Base-by-base conservation (phyloP, 2,329 filamentous ascomycete species). In the Colletotrichum trifolii region DNA sequence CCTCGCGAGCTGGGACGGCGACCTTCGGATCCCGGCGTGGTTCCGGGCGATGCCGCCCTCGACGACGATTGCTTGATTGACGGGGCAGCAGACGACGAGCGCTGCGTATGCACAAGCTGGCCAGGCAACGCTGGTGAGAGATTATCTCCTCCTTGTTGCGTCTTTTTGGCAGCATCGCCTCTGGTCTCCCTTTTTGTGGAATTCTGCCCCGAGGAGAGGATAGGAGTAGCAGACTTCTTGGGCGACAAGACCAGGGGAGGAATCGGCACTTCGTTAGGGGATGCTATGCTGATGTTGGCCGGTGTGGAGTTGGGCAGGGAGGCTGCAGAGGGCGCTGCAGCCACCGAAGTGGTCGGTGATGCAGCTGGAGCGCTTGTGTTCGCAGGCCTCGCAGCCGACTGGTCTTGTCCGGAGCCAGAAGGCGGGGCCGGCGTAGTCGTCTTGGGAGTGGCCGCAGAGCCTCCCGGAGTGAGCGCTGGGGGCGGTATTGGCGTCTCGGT, bases 1-100 rank as follows among this genome's bases (percentile, higher is more conserved):
- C 84, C 84, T 73, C 84, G 79, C 47, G 85, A 87, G 38, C 76
- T 73, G 2, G 85, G 84, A 39, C 84, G 82, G 39, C 83, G 82
- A 43, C 68, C 66, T 58, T 85, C 83, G 15, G 75, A 75, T 25
- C 71, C 76, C 13, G 79, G 76, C 7, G 78, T 77, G 25, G 81
- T 70, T 34, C 72, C 69, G 8, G 78, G 77, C 2, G 77, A 80
- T 4, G 73, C 73, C 4, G 72, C 73, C 2, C 77, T 73, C 2
- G 78, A 80, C 0, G 73, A 68, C 1, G 74, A 73, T 58, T 73
- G 75, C 50, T 72, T 74, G 47, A 68, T 69, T 40, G 70, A 60
- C 53, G 67, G 64, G 45, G 78, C 74, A 52, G 65, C 57, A 10
- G 67, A 69, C 6, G 67, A 66, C 35, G 67, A 69, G 53, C 59